A percentile compares a stretch with the other conserved stretches of the same genome.
Evolutionary conservation across 2,329 filamentous ascomycete genomes (phyloP).

Genomic region (Ophiocordyceps australis): DNA sequence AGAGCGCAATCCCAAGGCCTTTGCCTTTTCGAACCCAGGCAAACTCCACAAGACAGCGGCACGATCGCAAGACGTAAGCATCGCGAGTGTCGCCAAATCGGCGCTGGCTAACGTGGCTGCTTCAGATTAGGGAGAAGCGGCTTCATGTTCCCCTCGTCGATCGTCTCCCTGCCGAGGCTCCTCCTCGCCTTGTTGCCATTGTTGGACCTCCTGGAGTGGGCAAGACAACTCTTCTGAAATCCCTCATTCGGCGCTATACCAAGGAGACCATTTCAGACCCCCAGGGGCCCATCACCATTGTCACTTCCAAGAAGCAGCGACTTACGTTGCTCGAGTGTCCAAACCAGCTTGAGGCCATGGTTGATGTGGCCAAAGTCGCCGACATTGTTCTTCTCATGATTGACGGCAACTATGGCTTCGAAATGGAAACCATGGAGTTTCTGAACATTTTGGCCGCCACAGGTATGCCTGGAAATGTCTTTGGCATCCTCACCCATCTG

Average conservation of each 20-base stretch:
- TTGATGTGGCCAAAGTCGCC: constrained; percentile 91
- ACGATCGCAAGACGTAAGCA: constrained; percentile 50
- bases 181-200: constrained; percentile 81
- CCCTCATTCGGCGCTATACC: constrained; percentile 79
- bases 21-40: constrained; percentile 68
- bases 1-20: constrained; percentile 79
- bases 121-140: constrained; percentile 79
- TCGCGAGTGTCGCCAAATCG: too few relatives aligned
- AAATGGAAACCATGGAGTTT: constrained; percentile 99
- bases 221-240: constrained; percentile 92
- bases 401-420: constrained; percentile 95
- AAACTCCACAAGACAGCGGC: constrained; percentile 60
- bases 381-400: constrained; percentile 97
- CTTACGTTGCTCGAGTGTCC: constrained; percentile 94
- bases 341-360: constrained; percentile 92
- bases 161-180: constrained; percentile 85
- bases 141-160: constrained; percentile 95
- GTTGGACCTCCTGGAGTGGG: constrained; percentile 90
- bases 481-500: constrained; percentile 89
- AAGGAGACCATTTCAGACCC: constrained; percentile 88
- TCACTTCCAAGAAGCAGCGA: constrained; percentile 88
- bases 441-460: constrained; percentile 83
- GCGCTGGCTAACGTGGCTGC: too few relatives aligned
- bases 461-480: constrained; percentile 97
- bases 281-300: constrained; percentile 82